Evolutionary conservation across 2,329 filamentous ascomycete species (phyloP), one percentile per base, ranked within the genome.

Genomic region (Diaporthe citri): DNA sequence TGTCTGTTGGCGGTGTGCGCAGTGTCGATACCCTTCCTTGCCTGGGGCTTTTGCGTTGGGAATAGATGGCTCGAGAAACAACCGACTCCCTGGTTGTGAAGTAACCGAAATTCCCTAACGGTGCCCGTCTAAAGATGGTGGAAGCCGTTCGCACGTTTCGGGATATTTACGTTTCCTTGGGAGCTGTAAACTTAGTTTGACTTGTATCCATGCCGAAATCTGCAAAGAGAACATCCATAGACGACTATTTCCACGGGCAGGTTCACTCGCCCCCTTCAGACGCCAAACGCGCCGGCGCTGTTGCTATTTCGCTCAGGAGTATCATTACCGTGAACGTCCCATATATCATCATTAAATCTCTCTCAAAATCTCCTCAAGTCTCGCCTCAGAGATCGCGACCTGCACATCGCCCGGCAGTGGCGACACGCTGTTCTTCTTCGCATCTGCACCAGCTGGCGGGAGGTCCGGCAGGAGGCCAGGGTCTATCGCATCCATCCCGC

Each of bases 401-500:
- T 76, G 72, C 41, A 76, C 67, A 31, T 75, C 71, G 13, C 55
- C 22, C 10, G 75, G 72, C n/a, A 69, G 39, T 2, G 74, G 71
- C 34, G 71, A 74, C n/a, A 62, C 13, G 4, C 39, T 71, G 28
- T 36, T 64, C 55, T 52, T 76, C 43, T 59, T 72, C 36, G 36
- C 39, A 15, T 55, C 62, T n/a, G 46, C 15, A n/a, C 51, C 48
- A 20, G 64, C 57, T 31, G 34, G 56, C 20, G 59, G 62, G 9
- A 73, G 34, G n/a, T 71, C 75, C 2, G 75, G 73, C 28, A 76
- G 41, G 12, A 76, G 51, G 2, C 73, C 69, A 25, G 73, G 73
- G 28, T 76, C 75, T 57, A 76, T 75, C 55, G 75, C 73, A 25
- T 76, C 75, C 73, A 75, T 31, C 2, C 75, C 75, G 17, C 75